Evolutionary conservation across 768 basidiomycete genomes (phyloP).

Genomic region (Boletus subparvulus): DNA sequence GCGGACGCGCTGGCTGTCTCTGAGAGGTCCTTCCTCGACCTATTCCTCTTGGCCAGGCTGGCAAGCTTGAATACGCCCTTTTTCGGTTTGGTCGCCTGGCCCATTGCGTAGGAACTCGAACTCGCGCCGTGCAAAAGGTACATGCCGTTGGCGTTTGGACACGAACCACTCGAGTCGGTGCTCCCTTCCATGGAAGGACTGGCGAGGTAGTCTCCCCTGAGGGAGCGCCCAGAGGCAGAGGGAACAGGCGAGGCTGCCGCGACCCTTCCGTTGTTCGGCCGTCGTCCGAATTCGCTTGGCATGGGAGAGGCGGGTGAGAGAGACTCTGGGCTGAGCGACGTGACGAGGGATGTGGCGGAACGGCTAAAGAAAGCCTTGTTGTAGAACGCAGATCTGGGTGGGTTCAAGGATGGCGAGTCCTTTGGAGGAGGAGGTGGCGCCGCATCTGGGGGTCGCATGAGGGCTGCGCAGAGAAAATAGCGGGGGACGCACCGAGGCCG

Average conservation of each 20-base stretch:
- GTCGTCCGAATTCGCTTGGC: conserved; percentile 7
- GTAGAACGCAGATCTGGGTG: conserved; percentile 13
- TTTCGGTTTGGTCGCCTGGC: conserved; percentile 20
- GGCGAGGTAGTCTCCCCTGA: conserved; percentile 12
- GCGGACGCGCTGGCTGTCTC: conserved; percentile 17
- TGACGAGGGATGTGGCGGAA: conserved; percentile 49
- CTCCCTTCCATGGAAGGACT: conserved; percentile 24
- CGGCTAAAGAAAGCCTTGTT: conserved; percentile 39
- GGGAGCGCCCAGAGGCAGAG: conserved; percentile 18
- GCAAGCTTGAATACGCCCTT: conserved; percentile 39
- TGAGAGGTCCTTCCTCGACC: conserved; percentile 30
- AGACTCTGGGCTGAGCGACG: conserved; percentile 31
- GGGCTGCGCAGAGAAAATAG: too few relatives aligned
- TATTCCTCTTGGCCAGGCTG: conserved; percentile 35
- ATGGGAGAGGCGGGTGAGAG: conserved; percentile 16
- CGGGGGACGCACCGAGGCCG: too few relatives aligned
- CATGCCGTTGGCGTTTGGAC: conserved; percentile 2
- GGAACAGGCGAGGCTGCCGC: conserved; percentile 16
- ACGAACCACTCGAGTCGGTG: conserved; percentile 28
- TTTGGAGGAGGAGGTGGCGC: conserved; percentile 59
- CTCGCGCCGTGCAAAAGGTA: conserved; percentile 19
- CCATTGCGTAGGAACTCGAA: conserved; percentile 13
- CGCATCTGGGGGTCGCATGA: conserved; percentile 5
- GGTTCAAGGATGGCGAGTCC: conserved; percentile 38
- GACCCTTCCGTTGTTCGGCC: conserved; percentile 2